A percentile compares a stretch with the other conserved stretches of the same genome.
Evolutionary conservation across 305 asterid genomes (phyloP).

Genomic region (Fraxinus sp.): DNA sequence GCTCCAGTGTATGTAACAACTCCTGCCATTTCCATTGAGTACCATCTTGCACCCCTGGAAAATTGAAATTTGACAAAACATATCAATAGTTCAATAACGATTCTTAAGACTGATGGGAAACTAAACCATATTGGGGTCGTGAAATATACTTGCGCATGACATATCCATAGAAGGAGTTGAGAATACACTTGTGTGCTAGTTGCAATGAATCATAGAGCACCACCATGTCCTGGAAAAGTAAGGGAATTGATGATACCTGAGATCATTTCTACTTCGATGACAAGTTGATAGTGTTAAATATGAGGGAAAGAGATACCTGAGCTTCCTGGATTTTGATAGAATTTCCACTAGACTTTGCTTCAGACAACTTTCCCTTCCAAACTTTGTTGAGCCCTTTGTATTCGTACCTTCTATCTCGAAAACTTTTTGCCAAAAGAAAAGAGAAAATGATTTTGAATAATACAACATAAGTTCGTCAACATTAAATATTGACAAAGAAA

Average conservation of each 20-base stretch:
- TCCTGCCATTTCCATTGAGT: slow-evolving; percentile 99
- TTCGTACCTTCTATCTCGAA: slow-evolving; percentile 98
- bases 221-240: slow-evolving; percentile 81
- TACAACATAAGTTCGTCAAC: slow-evolving; percentile 20
- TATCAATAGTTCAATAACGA: slow-evolving; percentile 16
- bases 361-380: slow-evolving; percentile 95
- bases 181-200: slow-evolving; percentile 98
- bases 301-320: slow-evolving; percentile 53
- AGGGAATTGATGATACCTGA: slow-evolving; percentile 14
- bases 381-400: slow-evolving; percentile 95
- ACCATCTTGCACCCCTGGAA: slow-evolving; percentile 98
- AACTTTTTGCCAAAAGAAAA: slow-evolving; percentile 45
- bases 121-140: slow-evolving; percentile 21
- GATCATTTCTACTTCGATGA: slow-evolving; percentile 17
- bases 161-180: slow-evolving; percentile 98
- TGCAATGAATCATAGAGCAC: slow-evolving; percentile 93
- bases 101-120: slow-evolving; percentile 19
- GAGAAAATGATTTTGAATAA: slow-evolving; percentile 17
- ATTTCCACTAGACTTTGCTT: slow-evolving; percentile 94
- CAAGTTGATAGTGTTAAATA: slow-evolving; percentile 19
- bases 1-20: slow-evolving; percentile 98
- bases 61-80: slow-evolving; percentile 16
- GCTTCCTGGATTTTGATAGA: slow-evolving; percentile 96
- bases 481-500: slow-evolving; percentile 8
- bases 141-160: slow-evolving; percentile 93